These are phyloP conservation scores for Celoporthe dispersa DNA, from an alignment of 2,329 filamentous ascomycete species.

Conservation along the genomic window DNA sequence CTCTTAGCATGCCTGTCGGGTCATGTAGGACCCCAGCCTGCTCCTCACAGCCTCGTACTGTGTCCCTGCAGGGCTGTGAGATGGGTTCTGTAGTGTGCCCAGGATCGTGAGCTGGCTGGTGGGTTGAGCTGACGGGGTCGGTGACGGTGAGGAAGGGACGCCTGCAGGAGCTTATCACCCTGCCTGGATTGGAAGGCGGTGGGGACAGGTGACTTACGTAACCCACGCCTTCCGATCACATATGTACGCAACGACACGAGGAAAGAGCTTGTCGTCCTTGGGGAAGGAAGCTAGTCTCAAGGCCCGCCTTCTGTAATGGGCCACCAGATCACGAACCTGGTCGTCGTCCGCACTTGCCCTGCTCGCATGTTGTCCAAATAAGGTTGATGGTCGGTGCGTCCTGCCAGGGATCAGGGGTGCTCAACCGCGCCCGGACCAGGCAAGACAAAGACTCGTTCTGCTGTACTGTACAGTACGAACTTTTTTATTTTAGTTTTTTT, in stretches of 20 bases:
- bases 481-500: background rate
- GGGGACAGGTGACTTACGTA: conserved; percentile 7
- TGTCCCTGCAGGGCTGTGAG: background rate
- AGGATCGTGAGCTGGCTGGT: background rate
- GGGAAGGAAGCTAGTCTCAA: background rate
- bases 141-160: background rate
- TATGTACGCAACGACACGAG: background rate
- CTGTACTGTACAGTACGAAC: background rate
- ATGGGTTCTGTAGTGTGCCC: background rate
- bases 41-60: background rate
- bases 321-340: background rate
- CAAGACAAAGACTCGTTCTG: background rate
- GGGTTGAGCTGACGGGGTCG: background rate
- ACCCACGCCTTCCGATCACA: background rate
- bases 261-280: background rate
- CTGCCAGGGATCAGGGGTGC: conserved; percentile 4
- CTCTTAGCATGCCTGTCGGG: conserved; percentile 20
- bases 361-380: conserved; percentile 24
- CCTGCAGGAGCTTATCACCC: background rate
- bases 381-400: conserved; percentile 14
- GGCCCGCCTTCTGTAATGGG: background rate
- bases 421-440: conserved; percentile 7
- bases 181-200: conserved; percentile 10
- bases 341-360: background rate
- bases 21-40: background rate